Evolutionary conservation across 306 rosid species (phyloP).

Genomic region (Begonia loranthoides): DNA sequence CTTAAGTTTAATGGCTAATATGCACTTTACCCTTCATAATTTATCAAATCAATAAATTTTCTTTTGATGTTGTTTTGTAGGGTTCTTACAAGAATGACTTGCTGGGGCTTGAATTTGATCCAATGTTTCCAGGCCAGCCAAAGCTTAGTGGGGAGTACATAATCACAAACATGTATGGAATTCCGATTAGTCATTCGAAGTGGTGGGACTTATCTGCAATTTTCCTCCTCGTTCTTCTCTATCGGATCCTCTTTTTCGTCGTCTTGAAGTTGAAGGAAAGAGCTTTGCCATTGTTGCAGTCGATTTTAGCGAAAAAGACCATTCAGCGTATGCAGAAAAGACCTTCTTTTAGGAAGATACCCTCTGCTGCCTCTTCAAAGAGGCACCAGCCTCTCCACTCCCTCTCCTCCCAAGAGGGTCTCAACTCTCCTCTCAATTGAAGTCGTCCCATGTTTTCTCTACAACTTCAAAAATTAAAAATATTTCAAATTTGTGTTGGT

Average conservation of each 20-base stretch:
- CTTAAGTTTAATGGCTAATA: too few species aligned
- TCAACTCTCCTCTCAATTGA: conserved; percentile 56
- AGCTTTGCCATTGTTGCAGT: conserved; percentile 38
- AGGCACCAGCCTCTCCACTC: conserved; percentile 62
- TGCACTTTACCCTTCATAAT: too few species aligned
- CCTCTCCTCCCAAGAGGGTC: conserved; percentile 79
- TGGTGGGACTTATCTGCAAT: conserved; percentile 92
- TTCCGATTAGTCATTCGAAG: conserved; percentile 48
- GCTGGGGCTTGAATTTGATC: conserved; percentile 76
- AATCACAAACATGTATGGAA: conserved; percentile 49
- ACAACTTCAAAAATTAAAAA: too few species aligned
- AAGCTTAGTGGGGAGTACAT: conserved; percentile 61
- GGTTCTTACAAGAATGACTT: conserved; percentile 88
- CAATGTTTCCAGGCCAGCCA: conserved; percentile 38
- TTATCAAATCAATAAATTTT: too few species aligned
- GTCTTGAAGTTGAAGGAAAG: conserved; percentile 67
- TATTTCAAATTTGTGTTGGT: too few species aligned
- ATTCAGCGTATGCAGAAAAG: conserved; percentile 49
- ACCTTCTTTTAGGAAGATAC: conserved; percentile 60
- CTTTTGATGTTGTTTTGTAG: conserved; percentile 19
- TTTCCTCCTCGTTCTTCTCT: conserved; percentile 30
- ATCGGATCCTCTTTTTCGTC: conserved; percentile 49
- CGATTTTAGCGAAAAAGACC: conserved; percentile 39
- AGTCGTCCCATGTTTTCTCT: too few species aligned
- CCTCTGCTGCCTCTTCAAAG: conserved; percentile 39